Conservation (phyloP, 2,329 filamentous ascomycete species). For the Geoglossum cookeanum region DNA sequence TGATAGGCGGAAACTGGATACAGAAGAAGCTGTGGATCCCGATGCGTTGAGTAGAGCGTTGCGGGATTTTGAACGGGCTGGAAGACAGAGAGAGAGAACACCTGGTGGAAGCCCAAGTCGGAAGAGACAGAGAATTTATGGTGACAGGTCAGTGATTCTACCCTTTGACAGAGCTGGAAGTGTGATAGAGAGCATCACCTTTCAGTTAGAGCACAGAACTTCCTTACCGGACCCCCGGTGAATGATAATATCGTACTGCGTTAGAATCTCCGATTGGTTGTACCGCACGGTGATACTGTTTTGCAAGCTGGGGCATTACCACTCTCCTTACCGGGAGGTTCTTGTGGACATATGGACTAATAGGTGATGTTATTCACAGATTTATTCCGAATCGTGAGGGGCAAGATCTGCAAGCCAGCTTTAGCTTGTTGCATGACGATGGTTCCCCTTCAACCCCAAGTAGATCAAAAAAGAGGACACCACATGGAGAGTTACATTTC, state of each 20-base stretch:
- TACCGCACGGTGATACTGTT: not conserved
- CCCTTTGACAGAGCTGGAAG: not conserved
- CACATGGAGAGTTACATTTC: slow-evolving; percentile 81
- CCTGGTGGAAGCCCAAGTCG: slow-evolving; percentile 46
- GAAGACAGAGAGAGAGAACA: slow-evolving; percentile 39
- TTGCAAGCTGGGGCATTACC: not conserved
- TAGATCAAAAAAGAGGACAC: slow-evolving; percentile 63
- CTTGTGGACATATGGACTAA: not conserved
- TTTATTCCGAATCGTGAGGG: slow-evolving; percentile 92
- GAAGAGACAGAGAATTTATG: slow-evolving; percentile 49
- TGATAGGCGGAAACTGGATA: not conserved
- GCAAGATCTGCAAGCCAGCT: slow-evolving; percentile 83
- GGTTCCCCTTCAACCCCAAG: slow-evolving; percentile 84
- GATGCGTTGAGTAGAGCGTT: slow-evolving; percentile 40
- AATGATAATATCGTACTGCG: not conserved
- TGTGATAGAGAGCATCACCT: not conserved
- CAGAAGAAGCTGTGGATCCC: slow-evolving; percentile 37
- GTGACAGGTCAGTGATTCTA: slow-evolving; percentile 15
- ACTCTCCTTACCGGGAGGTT: not conserved
- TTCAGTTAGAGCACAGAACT: not conserved
- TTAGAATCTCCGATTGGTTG: not conserved
- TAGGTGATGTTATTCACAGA: slow-evolving; percentile 25
- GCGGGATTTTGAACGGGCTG: slow-evolving; percentile 40
- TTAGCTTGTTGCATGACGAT: slow-evolving; percentile 79
- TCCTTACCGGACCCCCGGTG: not conserved